A percentile compares a stretch with the other conserved stretches of the same genome.
phyloP scores from a whole-genome alignment of 306 rosid genomes.

The Boehmeria nivea region DNA sequence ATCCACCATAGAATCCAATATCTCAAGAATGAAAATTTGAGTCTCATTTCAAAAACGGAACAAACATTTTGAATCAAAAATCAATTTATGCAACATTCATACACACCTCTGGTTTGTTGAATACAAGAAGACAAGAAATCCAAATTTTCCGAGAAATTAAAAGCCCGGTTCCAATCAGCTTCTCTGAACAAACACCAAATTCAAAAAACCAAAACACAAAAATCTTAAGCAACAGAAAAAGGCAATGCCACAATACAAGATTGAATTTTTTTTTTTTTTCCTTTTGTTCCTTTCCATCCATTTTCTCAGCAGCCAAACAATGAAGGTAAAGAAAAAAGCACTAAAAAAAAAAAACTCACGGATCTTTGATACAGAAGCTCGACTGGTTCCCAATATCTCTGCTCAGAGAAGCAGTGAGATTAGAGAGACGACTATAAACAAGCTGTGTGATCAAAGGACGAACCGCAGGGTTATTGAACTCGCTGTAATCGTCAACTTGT shows the following conservation, averaged over 20 bases:
- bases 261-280: background rate
- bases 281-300: background rate
- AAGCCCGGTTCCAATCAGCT: conserved; percentile 85
- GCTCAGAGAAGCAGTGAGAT: conserved; percentile 56
- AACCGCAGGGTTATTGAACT: conserved; percentile 52
- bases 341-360: conserved; percentile 41
- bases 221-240: background rate
- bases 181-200: no score
- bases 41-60: no score
- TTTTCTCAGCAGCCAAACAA: no score
- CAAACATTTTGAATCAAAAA: no score
- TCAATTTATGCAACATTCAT: no score
- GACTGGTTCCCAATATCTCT: conserved; percentile 39
- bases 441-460: conserved; percentile 60
- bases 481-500: conserved; percentile 36
- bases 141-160: conserved; percentile 72
- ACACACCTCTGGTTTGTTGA: conserved; percentile 66
- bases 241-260: background rate
- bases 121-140: conserved; percentile 78
- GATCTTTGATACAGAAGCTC: conserved; percentile 70
- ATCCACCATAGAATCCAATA: no score
- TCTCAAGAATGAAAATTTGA: no score
- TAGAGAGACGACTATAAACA: conserved; percentile 51
- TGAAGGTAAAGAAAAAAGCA: background rate
- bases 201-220: conserved; percentile 26